Evolutionary conservation across 352 stramenopile genomes (phyloP).

Genomic region (Globisporangium okanoganense): DNA sequence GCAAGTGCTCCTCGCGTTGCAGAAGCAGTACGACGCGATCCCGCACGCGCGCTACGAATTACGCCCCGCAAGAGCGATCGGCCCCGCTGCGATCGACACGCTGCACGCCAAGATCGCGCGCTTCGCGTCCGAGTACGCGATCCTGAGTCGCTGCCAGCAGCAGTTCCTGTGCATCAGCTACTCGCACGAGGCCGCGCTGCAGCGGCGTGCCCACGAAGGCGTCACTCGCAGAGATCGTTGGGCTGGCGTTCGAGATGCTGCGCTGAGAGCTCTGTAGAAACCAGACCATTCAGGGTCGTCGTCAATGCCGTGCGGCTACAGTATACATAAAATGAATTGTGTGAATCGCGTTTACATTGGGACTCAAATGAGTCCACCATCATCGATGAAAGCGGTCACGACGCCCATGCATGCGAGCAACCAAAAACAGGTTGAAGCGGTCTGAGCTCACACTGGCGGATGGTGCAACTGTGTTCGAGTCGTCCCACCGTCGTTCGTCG

Average conservation of each 20-base stretch:
- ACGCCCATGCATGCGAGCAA: no score
- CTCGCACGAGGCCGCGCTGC: no score
- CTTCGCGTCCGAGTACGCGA: background rate
- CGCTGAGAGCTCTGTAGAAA: background rate
- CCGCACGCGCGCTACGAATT: background rate
- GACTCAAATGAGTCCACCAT: no score
- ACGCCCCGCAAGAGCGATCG: background rate
- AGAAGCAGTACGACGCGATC: background rate
- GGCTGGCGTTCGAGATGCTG: background rate
- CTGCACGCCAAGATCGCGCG: background rate
- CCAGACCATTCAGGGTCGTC: no score
- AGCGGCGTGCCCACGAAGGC: background rate
- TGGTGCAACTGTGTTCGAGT: no score
- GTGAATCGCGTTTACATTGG: no score
- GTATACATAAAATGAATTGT: no score
- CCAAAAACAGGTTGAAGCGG: no score
- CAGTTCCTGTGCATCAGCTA: background rate
- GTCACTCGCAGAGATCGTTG: slow-evolving; percentile 3
- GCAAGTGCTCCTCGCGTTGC: background rate
- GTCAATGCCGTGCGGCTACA: no score
- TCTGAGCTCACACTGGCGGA: no score
- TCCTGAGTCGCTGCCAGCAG: background rate
- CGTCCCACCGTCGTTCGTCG: background rate
- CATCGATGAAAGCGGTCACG: background rate
- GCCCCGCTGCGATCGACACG: background rate